These are phyloP conservation scores for Trametes pubescens DNA, from an alignment of 1,284 basidiomycete genomes.

Conservation along the genomic window DNA sequence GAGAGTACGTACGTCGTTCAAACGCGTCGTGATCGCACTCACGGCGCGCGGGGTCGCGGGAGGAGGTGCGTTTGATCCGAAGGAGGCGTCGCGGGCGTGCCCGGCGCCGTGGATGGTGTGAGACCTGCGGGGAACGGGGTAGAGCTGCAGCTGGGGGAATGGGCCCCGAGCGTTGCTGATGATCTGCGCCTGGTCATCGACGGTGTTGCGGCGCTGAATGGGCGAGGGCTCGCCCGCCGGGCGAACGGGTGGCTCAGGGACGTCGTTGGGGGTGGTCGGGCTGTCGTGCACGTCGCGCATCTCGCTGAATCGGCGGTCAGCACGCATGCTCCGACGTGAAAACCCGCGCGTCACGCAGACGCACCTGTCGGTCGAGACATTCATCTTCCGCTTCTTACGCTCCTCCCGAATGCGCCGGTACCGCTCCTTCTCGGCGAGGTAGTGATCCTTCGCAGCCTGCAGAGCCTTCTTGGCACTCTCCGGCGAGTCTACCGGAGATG, in stretches of 20 bases:
- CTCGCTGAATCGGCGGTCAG: constrained; percentile 29
- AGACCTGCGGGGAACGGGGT: constrained; percentile 49
- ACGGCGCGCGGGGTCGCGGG: constrained; percentile 28
- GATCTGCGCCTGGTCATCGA: constrained; percentile 44
- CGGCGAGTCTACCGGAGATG: constrained; percentile 34
- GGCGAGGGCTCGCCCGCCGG: constrained; percentile 17
- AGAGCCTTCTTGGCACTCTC: constrained; percentile 64
- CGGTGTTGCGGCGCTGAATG: constrained; percentile 10
- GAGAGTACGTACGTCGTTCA: constrained; percentile 35
- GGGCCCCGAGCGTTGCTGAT: constrained; percentile 67
- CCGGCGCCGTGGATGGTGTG: constrained; percentile 40
- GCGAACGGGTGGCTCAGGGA: constrained; percentile 16
- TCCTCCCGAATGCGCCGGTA: constrained; percentile 67
- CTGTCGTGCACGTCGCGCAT: constrained; percentile 28
- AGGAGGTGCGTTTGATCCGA: constrained; percentile 16
- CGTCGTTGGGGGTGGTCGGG: constrained; percentile 17
- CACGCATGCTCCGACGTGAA: constrained; percentile 17
- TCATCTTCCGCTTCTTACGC: constrained; percentile 48
- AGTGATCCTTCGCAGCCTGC: constrained; percentile 70
- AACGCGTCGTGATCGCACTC: constrained; percentile 32
- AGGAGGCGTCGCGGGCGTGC: constrained; percentile 27
- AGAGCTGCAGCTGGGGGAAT: constrained; percentile 68
- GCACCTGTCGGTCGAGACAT: constrained; percentile 46
- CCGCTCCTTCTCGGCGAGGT: constrained; percentile 72
- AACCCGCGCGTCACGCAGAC: constrained; percentile 14